Evolutionary conservation across 2,329 filamentous ascomycete species (phyloP).

Genomic region (Pleochaeta shiraiana): DNA sequence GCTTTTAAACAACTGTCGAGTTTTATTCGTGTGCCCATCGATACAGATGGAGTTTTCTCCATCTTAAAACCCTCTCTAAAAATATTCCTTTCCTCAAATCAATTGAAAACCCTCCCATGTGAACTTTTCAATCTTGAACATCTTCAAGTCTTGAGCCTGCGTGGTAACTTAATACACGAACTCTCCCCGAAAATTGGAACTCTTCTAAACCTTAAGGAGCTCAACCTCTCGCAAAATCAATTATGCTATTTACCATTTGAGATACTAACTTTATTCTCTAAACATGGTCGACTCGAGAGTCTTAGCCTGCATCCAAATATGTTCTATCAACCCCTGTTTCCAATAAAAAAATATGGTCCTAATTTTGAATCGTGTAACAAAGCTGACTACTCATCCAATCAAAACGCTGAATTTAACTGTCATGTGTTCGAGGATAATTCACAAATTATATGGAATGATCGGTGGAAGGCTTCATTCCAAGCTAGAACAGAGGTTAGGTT

Average conservation of each 20-base stretch:
- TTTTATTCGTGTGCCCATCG: slow-evolving; percentile 25
- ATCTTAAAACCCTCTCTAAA: slow-evolving; percentile 35
- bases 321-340: slow-evolving; percentile 25
- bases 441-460: not conserved
- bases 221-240: slow-evolving; percentile 44
- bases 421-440: not conserved
- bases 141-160: slow-evolving; percentile 42
- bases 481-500: slow-evolving; percentile 15
- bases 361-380: not conserved
- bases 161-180: slow-evolving; percentile 37
- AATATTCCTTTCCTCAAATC: slow-evolving; percentile 39
- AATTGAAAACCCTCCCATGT: slow-evolving; percentile 31
- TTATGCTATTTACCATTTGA: slow-evolving; percentile 40
- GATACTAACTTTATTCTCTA: slow-evolving; percentile 32
- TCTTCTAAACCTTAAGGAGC: slow-evolving; percentile 33
- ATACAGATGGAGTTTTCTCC: slow-evolving; percentile 24
- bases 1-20: slow-evolving; percentile 33
- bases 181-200: slow-evolving; percentile 37
- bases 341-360: too few relatives aligned
- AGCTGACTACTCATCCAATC: not conserved
- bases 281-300: slow-evolving; percentile 24
- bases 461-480: slow-evolving; percentile 15
- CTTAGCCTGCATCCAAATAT: slow-evolving; percentile 42
- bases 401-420: not conserved
- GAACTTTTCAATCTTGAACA: slow-evolving; percentile 38